Evolutionary conservation across 75 land plant genomes (phyloP).

Genomic region (Cupressus sempervirens): DNA sequence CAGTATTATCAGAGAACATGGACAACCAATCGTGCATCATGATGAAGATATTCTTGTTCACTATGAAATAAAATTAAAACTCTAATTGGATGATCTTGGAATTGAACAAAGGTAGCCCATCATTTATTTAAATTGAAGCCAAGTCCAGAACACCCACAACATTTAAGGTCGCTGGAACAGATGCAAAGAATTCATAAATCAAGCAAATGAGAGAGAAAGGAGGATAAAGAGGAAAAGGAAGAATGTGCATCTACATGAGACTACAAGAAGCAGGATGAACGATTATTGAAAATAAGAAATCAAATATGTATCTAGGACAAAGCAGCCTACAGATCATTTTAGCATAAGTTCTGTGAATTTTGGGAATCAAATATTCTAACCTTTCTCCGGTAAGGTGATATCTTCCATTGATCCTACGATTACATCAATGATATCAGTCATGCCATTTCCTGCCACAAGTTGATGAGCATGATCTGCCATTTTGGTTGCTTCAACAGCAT

Average conservation of each 20-base stretch:
- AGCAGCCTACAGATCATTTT: background rate
- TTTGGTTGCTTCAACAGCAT: conserved; percentile 98
- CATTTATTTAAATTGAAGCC: background rate
- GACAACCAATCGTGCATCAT: background rate
- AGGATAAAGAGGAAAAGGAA: background rate
- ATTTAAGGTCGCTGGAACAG: background rate
- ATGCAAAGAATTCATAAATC: background rate
- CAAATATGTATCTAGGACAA: background rate
- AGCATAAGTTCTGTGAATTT: background rate
- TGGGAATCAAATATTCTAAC: conserved; percentile 19
- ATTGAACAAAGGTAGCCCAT: background rate
- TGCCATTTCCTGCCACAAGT: conserved; percentile 64
- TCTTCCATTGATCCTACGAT: conserved; percentile 96
- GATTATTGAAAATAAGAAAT: background rate
- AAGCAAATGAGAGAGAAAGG: background rate
- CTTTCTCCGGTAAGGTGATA: conserved; percentile 84
- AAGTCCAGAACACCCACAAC: background rate
- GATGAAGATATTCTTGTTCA: background rate
- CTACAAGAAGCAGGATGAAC: background rate
- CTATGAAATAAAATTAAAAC: background rate
- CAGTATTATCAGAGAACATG: background rate
- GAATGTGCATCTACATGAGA: background rate
- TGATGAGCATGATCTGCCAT: conserved; percentile 89
- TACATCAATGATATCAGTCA: conserved; percentile 79
- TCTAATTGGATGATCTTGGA: background rate